Conservation (phyloP, 2,329 filamentous ascomycete genomes). For the Beauveria rudraprayagi region DNA sequence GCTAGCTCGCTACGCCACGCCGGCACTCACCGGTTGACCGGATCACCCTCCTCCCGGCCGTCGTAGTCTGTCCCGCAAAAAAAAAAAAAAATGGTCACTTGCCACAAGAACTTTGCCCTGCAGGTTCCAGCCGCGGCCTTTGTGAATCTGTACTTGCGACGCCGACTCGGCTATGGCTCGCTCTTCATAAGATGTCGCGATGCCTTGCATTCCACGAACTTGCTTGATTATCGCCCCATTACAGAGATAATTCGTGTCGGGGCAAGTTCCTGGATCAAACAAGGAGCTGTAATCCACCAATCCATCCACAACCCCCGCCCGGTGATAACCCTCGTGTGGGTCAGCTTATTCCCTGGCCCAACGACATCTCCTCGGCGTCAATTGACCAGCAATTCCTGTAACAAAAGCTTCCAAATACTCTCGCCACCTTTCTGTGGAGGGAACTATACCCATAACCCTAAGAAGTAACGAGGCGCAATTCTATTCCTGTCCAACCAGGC, state of each 20-base stretch:
- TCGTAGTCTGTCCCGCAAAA: too few relatives aligned
- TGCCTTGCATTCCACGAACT: too few relatives aligned
- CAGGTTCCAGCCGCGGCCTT: too few relatives aligned
- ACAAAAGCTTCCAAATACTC: not conserved
- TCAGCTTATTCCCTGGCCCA: not conserved
- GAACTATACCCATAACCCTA: too few relatives aligned
- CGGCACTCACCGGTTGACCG: not conserved
- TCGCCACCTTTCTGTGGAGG: not conserved
- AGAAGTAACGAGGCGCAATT: too few relatives aligned
- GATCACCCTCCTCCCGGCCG: not conserved
- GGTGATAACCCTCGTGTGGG: not conserved
- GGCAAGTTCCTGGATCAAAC: too few relatives aligned
- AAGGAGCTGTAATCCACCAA: not conserved
- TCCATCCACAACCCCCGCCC: not conserved
- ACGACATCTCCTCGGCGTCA: not conserved
- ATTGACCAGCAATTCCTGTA: too few relatives aligned
- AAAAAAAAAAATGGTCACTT: too few relatives aligned
- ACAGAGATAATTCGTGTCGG: too few relatives aligned
- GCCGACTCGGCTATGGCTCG: not conserved
- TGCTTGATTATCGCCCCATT: too few relatives aligned
- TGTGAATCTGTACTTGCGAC: not conserved
- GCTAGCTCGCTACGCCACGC: not conserved
- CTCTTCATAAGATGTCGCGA: not conserved
- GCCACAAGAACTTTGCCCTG: too few relatives aligned
- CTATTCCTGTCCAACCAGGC: too few relatives aligned